A percentile compares a stretch with the other conserved stretches of the same genome.
These are phyloP conservation scores for Colletotrichum paranaense DNA, from an alignment of 2,329 filamentous ascomycete species.

Conservation along the genomic window DNA sequence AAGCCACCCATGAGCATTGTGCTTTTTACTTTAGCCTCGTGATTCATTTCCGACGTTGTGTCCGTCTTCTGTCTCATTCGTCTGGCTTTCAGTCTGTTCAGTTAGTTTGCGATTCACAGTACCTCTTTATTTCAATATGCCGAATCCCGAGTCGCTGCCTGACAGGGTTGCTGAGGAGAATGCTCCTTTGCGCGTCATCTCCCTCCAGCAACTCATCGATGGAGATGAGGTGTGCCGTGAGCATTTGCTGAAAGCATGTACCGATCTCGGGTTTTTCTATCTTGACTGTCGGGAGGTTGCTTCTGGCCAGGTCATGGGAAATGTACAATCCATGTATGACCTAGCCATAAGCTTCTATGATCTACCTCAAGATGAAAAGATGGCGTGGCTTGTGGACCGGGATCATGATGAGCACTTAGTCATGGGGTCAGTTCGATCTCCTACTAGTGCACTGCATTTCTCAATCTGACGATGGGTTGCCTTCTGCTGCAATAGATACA, in stretches of 20 bases:
- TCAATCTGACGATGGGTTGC: no score
- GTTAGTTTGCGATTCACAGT: no score
- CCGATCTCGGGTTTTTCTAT: constrained; percentile 20
- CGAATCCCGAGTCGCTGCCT: background rate
- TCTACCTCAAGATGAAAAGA: background rate
- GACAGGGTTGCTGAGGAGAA: constrained; percentile 14
- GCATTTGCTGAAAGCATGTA: constrained; percentile 12
- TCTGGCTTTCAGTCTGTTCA: no score
- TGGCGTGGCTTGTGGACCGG: constrained; percentile 11
- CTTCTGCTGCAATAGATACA: constrained; percentile 1
- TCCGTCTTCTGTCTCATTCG: no score
- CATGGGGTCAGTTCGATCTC: constrained; percentile 4
- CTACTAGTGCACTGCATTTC: no score
- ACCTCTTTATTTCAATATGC: no score
- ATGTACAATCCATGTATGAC: constrained; percentile 9
- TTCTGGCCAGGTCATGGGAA: constrained; percentile 5
- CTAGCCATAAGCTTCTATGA: constrained; percentile 14
- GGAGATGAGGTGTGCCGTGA: background rate
- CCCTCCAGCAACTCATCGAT: constrained; percentile 8
- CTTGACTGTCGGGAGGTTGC: background rate
- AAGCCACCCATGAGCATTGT: no score
- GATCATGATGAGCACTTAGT: constrained; percentile 21
- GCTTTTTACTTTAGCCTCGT: no score
- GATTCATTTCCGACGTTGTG: no score
- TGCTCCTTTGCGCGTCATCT: constrained; percentile 9